Evolutionary conservation across 2,329 filamentous ascomycete genomes (phyloP).

Genomic region (Tothia fuscella): DNA sequence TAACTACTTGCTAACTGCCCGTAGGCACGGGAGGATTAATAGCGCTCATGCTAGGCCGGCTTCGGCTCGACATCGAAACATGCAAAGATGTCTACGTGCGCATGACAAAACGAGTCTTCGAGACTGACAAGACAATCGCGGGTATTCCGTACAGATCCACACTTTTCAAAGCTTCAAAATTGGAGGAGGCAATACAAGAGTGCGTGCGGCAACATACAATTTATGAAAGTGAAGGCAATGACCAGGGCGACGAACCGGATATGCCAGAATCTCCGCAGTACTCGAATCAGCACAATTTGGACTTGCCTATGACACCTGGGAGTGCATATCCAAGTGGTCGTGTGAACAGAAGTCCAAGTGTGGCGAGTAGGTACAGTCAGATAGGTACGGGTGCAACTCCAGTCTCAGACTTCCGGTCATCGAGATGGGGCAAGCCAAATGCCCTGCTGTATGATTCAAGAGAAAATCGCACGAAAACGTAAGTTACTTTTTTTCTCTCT

Average conservation of each 20-base stretch:
- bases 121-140: slow-evolving; percentile 95
- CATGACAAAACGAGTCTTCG: slow-evolving; percentile 87
- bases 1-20: too few relatives aligned
- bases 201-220: slow-evolving; percentile 73
- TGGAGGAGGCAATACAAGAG: slow-evolving; percentile 87
- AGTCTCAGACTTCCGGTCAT: slow-evolving; percentile 30
- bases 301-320: slow-evolving; percentile 33
- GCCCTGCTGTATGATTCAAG: slow-evolving; percentile 78
- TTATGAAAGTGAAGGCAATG: slow-evolving; percentile 72
- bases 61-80: slow-evolving; percentile 86
- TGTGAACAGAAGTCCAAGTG: slow-evolving; percentile 57
- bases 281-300: too few relatives aligned
- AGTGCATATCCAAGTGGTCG: slow-evolving; percentile 23
- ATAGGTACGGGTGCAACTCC: slow-evolving; percentile 48
- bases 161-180: slow-evolving; percentile 88
- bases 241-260: slow-evolving; percentile 33
- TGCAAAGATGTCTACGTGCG: slow-evolving; percentile 96
- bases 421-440: slow-evolving; percentile 68
- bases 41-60: slow-evolving; percentile 86
- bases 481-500: slow-evolving; percentile 28
- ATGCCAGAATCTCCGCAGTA: slow-evolving; percentile 30
- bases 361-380: slow-evolving; percentile 73
- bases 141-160: slow-evolving; percentile 92
- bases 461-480: slow-evolving; percentile 84
- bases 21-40: slow-evolving; percentile 93